Evolutionary conservation across 208 protist genomes (phyloP).

Genomic region (Wallacemonas collosoma): DNA sequence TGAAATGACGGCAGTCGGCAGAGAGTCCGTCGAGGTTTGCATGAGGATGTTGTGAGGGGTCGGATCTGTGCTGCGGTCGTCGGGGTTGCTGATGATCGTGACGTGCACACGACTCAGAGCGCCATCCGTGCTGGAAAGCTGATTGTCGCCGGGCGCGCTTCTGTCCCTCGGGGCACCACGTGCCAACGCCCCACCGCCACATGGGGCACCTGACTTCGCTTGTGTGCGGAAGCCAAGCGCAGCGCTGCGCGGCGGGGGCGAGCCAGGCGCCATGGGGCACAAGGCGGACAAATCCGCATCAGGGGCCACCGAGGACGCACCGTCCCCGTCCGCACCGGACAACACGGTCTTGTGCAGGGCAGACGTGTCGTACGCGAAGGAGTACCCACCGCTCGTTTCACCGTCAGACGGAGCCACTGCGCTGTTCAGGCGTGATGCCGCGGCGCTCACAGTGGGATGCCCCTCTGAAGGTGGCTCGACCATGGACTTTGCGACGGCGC

Average conservation of each 20-base stretch:
- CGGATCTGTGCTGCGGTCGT: constrained; percentile 1
- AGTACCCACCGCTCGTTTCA: neutral
- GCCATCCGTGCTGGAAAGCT: too few relatives aligned
- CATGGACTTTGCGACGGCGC: too few relatives aligned
- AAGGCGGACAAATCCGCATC: neutral
- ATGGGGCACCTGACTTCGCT: neutral
- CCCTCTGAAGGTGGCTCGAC: too few relatives aligned
- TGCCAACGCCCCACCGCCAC: neutral
- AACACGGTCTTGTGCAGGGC: too few relatives aligned
- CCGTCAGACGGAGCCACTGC: neutral
- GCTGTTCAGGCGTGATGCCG: too few relatives aligned
- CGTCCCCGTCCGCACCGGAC: too few relatives aligned
- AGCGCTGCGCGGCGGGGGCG: neutral
- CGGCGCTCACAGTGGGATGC: too few relatives aligned
- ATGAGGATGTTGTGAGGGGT: neutral
- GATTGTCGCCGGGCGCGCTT: neutral
- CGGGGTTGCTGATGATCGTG: constrained; percentile 11
- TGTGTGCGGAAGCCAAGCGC: neutral
- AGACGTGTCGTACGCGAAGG: constrained; percentile 7
- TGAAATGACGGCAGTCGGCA: neutral
- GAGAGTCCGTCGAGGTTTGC: neutral
- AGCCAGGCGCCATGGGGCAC: neutral
- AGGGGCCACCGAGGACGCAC: neutral
- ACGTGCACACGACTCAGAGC: constrained; percentile 9
- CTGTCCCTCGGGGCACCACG: neutral